Evolutionary conservation across 106 monocot species (phyloP), one percentile per base, ranked within the genome.

Genomic region (Chionographis japonica): DNA sequence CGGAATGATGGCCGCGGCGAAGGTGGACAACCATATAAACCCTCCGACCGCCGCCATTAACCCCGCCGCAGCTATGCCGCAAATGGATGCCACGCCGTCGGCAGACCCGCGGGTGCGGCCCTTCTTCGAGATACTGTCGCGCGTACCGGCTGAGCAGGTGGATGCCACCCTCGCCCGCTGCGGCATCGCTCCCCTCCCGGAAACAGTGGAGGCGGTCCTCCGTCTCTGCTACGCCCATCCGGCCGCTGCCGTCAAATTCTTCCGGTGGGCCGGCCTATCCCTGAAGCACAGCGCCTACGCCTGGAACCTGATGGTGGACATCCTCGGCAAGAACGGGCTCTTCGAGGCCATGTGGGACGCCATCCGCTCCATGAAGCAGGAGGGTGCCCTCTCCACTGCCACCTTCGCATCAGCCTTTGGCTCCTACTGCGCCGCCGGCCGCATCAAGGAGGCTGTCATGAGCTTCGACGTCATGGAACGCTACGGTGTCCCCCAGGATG

Each of bases 321-420:
- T 93, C 76, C 86, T 93, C 43, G 89, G 86, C 54, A 69, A 74
- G 65, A 83, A 83, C 68, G 11, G 7, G 19, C 80, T 89, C n/a
- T 89, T 84, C 79, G 89, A 93, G 18, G 69, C 83, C 75, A 86
- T 89, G 84, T 93, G 93, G 93, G 85, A 93, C 68, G 83, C 86
- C 58, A 74, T 93, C 80, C 82, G 88, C 58, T 81, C 88, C 74
- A 89, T 89, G 89, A 69, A 73, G 51, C 67, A 83, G 40, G 80
- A 86, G 56, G 20, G 27, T 43, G 75, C 60, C 37, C 78, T 93
- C 71, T 81, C 93, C 55, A 14, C 62, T 49, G 13, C 76, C 77
- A 84, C 93, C 38, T 93, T 93, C 69, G 81, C 73, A 71, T 89
- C 86, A 61, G 77, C 60, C 74, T 89, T 93, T 66, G 14, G 55